Conservation (phyloP, 2,329 filamentous ascomycete species). For the Aspergillus ustus region DNA sequence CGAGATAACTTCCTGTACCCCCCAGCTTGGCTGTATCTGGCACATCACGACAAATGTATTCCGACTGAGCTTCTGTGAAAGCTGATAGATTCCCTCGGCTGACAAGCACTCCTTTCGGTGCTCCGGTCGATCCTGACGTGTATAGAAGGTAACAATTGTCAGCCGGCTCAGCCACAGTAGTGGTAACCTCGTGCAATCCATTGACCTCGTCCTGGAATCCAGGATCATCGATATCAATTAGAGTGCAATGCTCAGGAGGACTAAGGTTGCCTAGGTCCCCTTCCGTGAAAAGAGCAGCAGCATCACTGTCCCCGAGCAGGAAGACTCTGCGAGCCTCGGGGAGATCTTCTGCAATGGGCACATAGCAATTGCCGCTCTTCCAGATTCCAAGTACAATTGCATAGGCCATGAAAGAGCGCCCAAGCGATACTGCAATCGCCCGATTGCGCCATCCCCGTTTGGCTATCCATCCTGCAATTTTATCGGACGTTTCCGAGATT, state of each 20-base stretch:
- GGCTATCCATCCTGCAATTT: background rate
- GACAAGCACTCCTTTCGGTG: slow-evolving; percentile 22
- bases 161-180: background rate
- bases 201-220: background rate
- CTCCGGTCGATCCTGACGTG: slow-evolving; percentile 22
- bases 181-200: background rate
- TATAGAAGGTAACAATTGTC: slow-evolving; percentile 20
- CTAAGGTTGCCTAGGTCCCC: background rate
- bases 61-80: slow-evolving; percentile 18
- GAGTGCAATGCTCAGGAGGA: background rate
- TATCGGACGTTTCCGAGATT: background rate
- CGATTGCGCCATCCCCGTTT: background rate
- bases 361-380: slow-evolving; percentile 21
- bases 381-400: slow-evolving; percentile 18
- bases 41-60: slow-evolving; percentile 21
- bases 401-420: slow-evolving; percentile 14
- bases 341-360: slow-evolving; percentile 20
- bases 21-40: slow-evolving; percentile 15
- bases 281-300: background rate
- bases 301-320: background rate
- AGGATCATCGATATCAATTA: background rate
- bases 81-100: slow-evolving; percentile 17
- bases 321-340: slow-evolving; percentile 16
- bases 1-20: slow-evolving; percentile 20
- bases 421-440: background rate